phyloP scores from a whole-genome alignment of 495 filamentous ascomycete genomes.

The Daldinia vernicosa region DNA sequence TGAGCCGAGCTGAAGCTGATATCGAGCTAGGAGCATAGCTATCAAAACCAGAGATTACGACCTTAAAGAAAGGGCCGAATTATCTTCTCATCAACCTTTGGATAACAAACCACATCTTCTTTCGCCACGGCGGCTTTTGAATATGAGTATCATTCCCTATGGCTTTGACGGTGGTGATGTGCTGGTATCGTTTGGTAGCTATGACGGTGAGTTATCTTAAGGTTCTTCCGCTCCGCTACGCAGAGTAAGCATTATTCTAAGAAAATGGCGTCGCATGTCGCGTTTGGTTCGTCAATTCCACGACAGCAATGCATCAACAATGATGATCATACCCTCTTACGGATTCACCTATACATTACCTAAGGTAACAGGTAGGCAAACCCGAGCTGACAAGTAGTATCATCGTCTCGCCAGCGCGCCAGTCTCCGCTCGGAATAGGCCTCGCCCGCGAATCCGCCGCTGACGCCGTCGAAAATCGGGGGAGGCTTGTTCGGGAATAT shows the following conservation, averaged over 20 bases:
- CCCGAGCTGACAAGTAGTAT: conserved; percentile 25
- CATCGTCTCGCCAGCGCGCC: conserved; percentile 4
- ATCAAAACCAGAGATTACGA: not conserved
- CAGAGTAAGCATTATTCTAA: not conserved
- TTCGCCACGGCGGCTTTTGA: conserved; percentile 16
- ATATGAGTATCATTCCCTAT: not conserved
- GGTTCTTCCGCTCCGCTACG: not conserved
- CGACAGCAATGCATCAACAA: conserved; percentile 17
- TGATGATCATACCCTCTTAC: conserved; percentile 20
- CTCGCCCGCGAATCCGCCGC: conserved; percentile 19
- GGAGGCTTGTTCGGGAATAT: conserved; percentile 30
- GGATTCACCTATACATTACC: conserved; percentile 1
- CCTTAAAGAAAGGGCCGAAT: not conserved
- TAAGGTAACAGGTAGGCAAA: not conserved
- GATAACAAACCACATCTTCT: not conserved
- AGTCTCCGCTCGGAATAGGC: conserved; percentile 25
- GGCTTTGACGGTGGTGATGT: not conserved
- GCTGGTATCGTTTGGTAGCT: not conserved
- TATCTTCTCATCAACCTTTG: not conserved
- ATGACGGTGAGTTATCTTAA: not conserved
- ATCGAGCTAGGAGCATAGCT: not conserved
- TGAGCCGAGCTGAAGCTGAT: not conserved
- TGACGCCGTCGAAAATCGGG: conserved; percentile 14
- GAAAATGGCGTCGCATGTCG: conserved; percentile 16
- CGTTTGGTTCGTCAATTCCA: conserved; percentile 19